Conservation (phyloP, 2,329 filamentous ascomycete genomes). For the Paecilomyces variotii region DNA sequence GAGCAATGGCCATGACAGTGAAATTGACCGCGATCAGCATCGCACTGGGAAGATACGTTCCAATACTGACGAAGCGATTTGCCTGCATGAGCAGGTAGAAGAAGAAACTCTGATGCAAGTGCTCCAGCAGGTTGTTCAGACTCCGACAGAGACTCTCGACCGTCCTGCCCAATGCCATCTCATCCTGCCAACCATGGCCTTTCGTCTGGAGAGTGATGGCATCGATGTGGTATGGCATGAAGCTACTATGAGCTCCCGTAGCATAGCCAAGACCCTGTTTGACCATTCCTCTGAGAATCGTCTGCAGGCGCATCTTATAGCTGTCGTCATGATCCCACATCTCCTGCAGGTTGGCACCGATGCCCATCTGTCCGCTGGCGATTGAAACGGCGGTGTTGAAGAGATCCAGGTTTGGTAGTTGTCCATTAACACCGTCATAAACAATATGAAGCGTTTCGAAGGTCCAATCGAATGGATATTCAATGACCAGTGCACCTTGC, state of each 20-base stretch:
- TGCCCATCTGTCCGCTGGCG: slow-evolving; percentile 84
- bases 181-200: slow-evolving; percentile 90
- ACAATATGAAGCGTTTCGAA: slow-evolving; percentile 86
- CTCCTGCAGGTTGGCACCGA: slow-evolving; percentile 72
- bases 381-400: slow-evolving; percentile 91
- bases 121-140: slow-evolving; percentile 91
- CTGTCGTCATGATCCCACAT: slow-evolving; percentile 70
- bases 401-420: slow-evolving; percentile 88
- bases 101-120: slow-evolving; percentile 98
- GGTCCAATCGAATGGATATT: slow-evolving; percentile 75
- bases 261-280: slow-evolving; percentile 84
- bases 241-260: slow-evolving; percentile 85
- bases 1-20: slow-evolving; percentile 83
- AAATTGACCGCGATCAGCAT: slow-evolving; percentile 95
- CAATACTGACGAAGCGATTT: slow-evolving; percentile 93
- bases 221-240: slow-evolving; percentile 96
- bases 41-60: slow-evolving; percentile 93
- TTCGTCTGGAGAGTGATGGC: slow-evolving; percentile 88
- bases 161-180: slow-evolving; percentile 87
- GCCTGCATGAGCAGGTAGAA: slow-evolving; percentile 92
- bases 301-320: slow-evolving; percentile 74
- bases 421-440: slow-evolving; percentile 93
- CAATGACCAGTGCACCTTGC: slow-evolving; percentile 86
- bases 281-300: slow-evolving; percentile 87
- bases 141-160: slow-evolving; percentile 88